phyloP scores from a whole-genome alignment of 345 rosid genomes.

The Hibiscus tridactylites region DNA sequence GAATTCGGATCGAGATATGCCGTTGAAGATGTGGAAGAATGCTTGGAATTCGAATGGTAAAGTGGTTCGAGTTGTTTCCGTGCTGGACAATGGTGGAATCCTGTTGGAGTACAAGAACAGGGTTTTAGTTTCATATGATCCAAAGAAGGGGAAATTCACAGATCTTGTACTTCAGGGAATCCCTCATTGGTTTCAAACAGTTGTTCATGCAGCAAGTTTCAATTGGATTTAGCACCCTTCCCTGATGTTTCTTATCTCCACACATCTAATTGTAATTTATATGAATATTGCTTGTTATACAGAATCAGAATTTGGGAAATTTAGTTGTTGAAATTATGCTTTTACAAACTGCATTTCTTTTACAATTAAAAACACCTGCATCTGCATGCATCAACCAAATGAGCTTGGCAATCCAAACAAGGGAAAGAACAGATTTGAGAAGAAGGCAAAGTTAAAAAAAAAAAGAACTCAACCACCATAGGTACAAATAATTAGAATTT shows the following conservation, averaged over 20 bases:
- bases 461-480: too few relatives aligned
- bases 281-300: too few relatives aligned
- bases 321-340: too few relatives aligned
- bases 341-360: too few relatives aligned
- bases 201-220: slow-evolving; percentile 61
- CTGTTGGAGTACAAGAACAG: slow-evolving; percentile 76
- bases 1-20: slow-evolving; percentile 32
- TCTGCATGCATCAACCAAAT: too few relatives aligned
- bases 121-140: slow-evolving; percentile 61
- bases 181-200: slow-evolving; percentile 68
- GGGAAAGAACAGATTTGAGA: too few relatives aligned
- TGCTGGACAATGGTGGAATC: slow-evolving; percentile 56
- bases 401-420: too few relatives aligned
- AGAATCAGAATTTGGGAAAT: too few relatives aligned
- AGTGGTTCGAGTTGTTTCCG: slow-evolving; percentile 47
- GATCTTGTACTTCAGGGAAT: slow-evolving; percentile 46
- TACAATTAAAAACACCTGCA: too few relatives aligned
- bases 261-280: too few relatives aligned
- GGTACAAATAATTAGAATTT: too few relatives aligned
- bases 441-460: too few relatives aligned
- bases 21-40: slow-evolving; percentile 46
- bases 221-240: slow-evolving; percentile 48
- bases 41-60: slow-evolving; percentile 24
- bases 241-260: not conserved
- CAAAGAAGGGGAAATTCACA: slow-evolving; percentile 45